Conservation (phyloP, 768 basidiomycete genomes). For the Gymnopilus junonius region DNA sequence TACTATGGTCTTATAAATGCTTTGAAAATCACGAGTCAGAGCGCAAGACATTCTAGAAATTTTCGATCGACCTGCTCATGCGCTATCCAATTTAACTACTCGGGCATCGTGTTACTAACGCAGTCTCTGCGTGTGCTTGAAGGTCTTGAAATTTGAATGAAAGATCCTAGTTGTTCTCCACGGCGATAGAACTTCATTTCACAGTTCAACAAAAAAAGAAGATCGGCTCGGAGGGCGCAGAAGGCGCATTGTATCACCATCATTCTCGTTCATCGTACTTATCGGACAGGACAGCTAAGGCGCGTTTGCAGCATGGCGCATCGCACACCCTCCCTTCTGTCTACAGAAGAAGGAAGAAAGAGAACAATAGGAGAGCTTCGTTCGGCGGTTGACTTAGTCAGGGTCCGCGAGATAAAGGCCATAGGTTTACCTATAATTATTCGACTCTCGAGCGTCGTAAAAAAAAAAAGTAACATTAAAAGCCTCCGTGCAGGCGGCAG, state of each 20-base stretch:
- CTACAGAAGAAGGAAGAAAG: neutral
- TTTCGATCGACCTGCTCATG: neutral
- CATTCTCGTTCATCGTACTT: neutral
- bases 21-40: too few relatives aligned
- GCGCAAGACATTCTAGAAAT: too few relatives aligned
- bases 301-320: neutral
- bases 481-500: neutral
- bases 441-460: neutral
- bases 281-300: neutral
- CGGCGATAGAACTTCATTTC: neutral
- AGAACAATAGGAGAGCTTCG: neutral
- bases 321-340: neutral
- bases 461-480: neutral
- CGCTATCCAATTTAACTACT: neutral
- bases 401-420: neutral
- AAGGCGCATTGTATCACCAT: neutral
- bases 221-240: neutral
- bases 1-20: too few relatives aligned
- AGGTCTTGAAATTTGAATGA: neutral
- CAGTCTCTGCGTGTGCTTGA: neutral
- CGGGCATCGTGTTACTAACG: neutral
- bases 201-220: neutral
- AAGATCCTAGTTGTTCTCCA: neutral
- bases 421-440: neutral
- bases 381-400: neutral